Evolutionary conservation across 208 protist genomes (phyloP).

Genomic region (Trypanosoma conorhini): DNA sequence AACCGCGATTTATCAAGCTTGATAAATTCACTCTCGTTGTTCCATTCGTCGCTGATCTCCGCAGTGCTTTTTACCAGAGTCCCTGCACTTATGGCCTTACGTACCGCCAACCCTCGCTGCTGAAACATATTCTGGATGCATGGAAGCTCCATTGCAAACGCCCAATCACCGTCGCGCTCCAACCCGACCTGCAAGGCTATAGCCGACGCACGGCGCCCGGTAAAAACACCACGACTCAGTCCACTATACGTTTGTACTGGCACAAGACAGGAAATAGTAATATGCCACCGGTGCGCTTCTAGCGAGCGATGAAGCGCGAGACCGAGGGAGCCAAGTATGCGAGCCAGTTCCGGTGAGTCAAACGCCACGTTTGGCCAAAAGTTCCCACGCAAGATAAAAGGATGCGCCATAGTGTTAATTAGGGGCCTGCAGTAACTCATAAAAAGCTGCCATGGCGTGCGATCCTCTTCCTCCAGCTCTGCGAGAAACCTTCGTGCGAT

Average conservation of each 20-base stretch:
- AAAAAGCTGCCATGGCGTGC: conserved; percentile 89
- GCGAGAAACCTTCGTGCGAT: conserved; percentile 31
- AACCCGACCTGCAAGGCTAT: conserved; percentile 66
- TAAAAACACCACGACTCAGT: conserved; percentile 84
- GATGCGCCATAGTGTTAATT: conserved; percentile 72
- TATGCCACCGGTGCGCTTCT: conserved; percentile 86
- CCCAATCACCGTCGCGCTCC: conserved; percentile 53
- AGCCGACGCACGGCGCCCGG: conserved; percentile 59
- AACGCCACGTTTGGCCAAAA: conserved; percentile 89
- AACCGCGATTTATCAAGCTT: conserved; percentile 32
- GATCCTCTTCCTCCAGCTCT: conserved; percentile 79
- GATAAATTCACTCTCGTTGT: conserved; percentile 17
- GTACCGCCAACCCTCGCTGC: conserved; percentile 35
- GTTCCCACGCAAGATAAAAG: conserved; percentile 84
- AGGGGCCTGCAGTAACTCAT: conserved; percentile 78
- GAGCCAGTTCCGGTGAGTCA: conserved; percentile 73
- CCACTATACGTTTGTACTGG: conserved; percentile 79
- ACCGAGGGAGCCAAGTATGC: conserved; percentile 72
- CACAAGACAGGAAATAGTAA: conserved; percentile 79
- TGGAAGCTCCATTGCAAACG: conserved; percentile 40
- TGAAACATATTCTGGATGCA: conserved; percentile 29
- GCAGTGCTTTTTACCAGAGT: conserved; percentile 4
- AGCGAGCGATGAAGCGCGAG: conserved; percentile 82
- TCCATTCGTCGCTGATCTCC: conserved; percentile 24
- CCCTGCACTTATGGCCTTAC: conserved; percentile 20